Evolutionary conservation across 441 rosid genomes (phyloP).

Genomic region (Corymbia calophylla): DNA sequence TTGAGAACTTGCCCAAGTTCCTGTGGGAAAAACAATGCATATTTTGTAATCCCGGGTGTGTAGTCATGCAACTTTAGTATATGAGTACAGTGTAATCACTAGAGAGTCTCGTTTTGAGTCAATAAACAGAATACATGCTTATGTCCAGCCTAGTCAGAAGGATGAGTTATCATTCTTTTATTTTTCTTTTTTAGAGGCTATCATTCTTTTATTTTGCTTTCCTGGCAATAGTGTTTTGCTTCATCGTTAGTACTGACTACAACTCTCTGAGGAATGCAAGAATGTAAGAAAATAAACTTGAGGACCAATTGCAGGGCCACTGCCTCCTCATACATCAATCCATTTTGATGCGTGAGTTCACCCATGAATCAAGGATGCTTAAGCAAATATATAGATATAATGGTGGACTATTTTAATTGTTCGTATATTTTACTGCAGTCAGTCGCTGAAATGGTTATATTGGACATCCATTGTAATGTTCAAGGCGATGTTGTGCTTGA

Average conservation of each 20-base stretch:
- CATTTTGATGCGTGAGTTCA: background rate
- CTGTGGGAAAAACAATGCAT: background rate
- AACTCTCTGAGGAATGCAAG: background rate
- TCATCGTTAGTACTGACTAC: background rate
- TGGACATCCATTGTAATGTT: background rate
- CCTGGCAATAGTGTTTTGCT: background rate
- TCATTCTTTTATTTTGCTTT: background rate
- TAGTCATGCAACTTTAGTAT: too few species aligned
- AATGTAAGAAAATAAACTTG: background rate
- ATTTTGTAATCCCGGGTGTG: too few species aligned
- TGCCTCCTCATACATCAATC: background rate
- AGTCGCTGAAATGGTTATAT: background rate
- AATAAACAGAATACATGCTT: background rate
- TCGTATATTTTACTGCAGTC: background rate
- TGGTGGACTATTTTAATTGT: background rate
- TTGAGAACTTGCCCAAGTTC: background rate
- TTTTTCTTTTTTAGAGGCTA: background rate
- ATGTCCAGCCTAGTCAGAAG: background rate
- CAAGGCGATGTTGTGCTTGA: background rate
- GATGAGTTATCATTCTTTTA: background rate
- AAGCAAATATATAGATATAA: background rate
- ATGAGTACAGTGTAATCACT: background rate
- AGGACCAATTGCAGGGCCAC: background rate
- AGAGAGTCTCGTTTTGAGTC: background rate
- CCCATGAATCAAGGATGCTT: background rate